A percentile compares a stretch with the other conserved stretches of the same genome.
These are phyloP conservation scores for Exserohilum turcica DNA, from an alignment of 2,329 filamentous ascomycete species.

Conservation along the genomic window DNA sequence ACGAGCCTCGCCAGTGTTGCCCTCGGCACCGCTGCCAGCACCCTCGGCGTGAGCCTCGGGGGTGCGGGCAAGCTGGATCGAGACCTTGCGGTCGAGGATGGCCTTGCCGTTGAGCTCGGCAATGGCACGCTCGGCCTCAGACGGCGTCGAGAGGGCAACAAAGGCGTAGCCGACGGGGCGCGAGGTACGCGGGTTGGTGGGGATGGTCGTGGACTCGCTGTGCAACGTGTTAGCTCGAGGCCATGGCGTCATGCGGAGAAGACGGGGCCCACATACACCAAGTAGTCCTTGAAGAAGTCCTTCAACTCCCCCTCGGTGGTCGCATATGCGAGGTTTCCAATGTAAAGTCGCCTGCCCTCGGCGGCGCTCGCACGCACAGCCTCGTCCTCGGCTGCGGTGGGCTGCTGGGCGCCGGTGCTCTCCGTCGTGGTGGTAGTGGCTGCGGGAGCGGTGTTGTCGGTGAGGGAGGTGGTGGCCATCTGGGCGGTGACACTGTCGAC, in stretches of 20 bases:
- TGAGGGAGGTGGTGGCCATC: conserved; percentile 69
- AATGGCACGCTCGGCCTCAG: conserved; percentile 94
- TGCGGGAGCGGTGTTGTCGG: conserved; percentile 36
- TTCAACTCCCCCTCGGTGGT: conserved; percentile 99
- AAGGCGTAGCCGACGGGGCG: conserved; percentile 99
- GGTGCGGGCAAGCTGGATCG: conserved; percentile 97
- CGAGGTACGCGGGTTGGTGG: conserved; percentile 98
- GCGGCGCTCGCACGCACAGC: conserved; percentile 95
- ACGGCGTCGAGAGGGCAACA: conserved; percentile 93
- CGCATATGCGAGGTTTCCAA: conserved; percentile 99
- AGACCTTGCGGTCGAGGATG: conserved; percentile 98
- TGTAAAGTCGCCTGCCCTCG: conserved; percentile 98
- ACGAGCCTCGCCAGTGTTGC: conserved; percentile 67
- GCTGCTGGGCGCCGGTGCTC: conserved; percentile 61
- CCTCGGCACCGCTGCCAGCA: conserved; percentile 73
- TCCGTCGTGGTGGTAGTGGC: conserved; percentile 49
- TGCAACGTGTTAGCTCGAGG: conserved; percentile 32
- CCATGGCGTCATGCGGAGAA: conserved; percentile 23
- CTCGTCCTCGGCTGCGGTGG: conserved; percentile 78
- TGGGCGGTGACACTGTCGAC: conserved; percentile 78
- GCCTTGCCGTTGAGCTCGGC: conserved; percentile 91
- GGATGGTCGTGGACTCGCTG: conserved; percentile 98
- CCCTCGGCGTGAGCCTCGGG: conserved; percentile 83
- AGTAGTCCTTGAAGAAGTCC: conserved; percentile 99
- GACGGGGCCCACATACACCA: conserved; percentile 76